These are phyloP conservation scores for Salix arbutifolia DNA, from an alignment of 345 rosid species.

Conservation along the genomic window DNA sequence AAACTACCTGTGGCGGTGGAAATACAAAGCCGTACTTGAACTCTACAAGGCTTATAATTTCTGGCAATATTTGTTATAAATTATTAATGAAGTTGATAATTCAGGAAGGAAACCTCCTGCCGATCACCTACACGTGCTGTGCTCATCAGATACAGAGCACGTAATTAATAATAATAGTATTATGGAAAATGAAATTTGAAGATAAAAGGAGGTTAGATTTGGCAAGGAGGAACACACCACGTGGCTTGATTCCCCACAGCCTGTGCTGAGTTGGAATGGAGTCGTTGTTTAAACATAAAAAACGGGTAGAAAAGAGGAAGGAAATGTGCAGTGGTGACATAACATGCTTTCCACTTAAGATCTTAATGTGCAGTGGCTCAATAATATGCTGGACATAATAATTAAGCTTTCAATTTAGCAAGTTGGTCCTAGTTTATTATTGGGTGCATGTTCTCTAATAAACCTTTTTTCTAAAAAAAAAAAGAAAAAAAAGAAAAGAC, in stretches of 20 bases:
- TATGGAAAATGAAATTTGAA: not conserved
- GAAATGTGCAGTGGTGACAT: slow-evolving; percentile 15
- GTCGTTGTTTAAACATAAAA: slow-evolving; percentile 1
- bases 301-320: not conserved
- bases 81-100: too few species aligned
- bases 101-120: not conserved
- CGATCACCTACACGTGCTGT: not conserved
- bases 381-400: too few species aligned
- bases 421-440: not conserved
- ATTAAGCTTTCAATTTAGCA: not conserved
- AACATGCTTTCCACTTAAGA: slow-evolving; percentile 25
- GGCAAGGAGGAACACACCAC: slow-evolving; percentile 27
- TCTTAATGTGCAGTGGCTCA: not conserved
- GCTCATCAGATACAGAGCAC: too few species aligned
- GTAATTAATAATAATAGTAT: too few species aligned
- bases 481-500: too few species aligned
- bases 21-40: too few species aligned
- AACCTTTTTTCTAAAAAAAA: too few species aligned
- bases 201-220: not conserved
- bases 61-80: too few species aligned
- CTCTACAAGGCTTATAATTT: too few species aligned
- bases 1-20: too few species aligned
- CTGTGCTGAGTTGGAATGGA: slow-evolving; percentile 32
- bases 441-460: not conserved
- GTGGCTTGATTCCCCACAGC: slow-evolving; percentile 47